These are phyloP conservation scores for Kuraishia piskuri DNA, from an alignment of 805 yeast species.

Conservation along the genomic window DNA sequence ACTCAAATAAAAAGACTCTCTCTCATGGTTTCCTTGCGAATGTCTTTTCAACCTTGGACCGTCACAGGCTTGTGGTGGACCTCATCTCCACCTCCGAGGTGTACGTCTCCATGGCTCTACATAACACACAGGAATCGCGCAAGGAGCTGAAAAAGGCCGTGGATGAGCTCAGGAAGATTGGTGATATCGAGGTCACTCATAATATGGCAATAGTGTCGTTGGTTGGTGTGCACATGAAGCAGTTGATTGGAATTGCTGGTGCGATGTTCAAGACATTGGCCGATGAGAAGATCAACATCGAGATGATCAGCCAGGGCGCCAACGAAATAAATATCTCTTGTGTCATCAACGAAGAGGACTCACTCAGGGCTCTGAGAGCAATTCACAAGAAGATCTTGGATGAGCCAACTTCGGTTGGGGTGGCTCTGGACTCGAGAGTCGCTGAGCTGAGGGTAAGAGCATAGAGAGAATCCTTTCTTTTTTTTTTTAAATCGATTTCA, in stretches of 20 bases:
- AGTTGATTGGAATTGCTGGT: slow-evolving; percentile 93
- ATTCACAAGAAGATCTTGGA: slow-evolving; percentile 74
- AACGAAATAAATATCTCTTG: slow-evolving; percentile 96
- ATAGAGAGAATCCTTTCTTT: slow-evolving; percentile 5
- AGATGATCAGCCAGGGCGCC: slow-evolving; percentile 98
- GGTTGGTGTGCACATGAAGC: slow-evolving; percentile 97
- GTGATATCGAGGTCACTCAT: slow-evolving; percentile 82
- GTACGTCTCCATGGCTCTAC: slow-evolving; percentile 96
- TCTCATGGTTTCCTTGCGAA: slow-evolving; percentile 94
- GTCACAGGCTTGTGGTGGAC: slow-evolving; percentile 81
- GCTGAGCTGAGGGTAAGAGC: slow-evolving; percentile 33
- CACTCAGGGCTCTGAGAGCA: slow-evolving; percentile 76
- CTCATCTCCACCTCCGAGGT: slow-evolving; percentile 96
- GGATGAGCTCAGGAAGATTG: slow-evolving; percentile 69
- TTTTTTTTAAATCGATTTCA: neutral
- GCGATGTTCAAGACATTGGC: slow-evolving; percentile 93
- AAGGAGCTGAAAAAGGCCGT: slow-evolving; percentile 61
- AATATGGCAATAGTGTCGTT: slow-evolving; percentile 87
- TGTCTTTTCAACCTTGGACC: slow-evolving; percentile 81
- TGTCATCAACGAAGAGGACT: slow-evolving; percentile 78
- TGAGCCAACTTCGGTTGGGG: slow-evolving; percentile 16
- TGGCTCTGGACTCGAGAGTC: slow-evolving; percentile 29
- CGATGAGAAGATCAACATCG: slow-evolving; percentile 85
- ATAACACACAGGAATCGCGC: slow-evolving; percentile 55
- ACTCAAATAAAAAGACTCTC: slow-evolving; percentile 85